A percentile compares a stretch with the other conserved stretches of the same genome.
phyloP scores from a whole-genome alignment of 2,329 filamentous ascomycete genomes.

The Botryotinia globosa region DNA sequence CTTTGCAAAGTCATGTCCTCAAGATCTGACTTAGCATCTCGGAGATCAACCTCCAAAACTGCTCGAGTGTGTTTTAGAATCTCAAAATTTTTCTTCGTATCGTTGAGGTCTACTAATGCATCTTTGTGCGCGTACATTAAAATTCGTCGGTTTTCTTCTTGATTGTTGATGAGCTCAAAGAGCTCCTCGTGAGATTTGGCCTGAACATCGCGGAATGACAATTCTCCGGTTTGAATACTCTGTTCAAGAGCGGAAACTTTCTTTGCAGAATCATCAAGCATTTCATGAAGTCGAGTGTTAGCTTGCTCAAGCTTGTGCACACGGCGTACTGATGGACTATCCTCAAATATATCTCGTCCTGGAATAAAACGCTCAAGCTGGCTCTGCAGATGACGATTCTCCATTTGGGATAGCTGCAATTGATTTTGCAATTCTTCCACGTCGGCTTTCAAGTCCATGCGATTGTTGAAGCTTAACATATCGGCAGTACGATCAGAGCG shows the following conservation, averaged over 20 bases:
- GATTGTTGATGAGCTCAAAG: slow-evolving; percentile 85
- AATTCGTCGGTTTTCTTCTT: slow-evolving; percentile 82
- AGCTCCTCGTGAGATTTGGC: slow-evolving; percentile 93
- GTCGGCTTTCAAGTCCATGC: slow-evolving; percentile 87
- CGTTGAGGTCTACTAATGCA: slow-evolving; percentile 77
- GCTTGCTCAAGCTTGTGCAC: slow-evolving; percentile 90
- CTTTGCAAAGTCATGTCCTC: slow-evolving; percentile 74
- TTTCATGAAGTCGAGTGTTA: slow-evolving; percentile 87
- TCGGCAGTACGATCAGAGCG: slow-evolving; percentile 84
- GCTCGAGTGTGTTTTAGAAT: slow-evolving; percentile 79
- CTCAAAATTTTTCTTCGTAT: slow-evolving; percentile 84
- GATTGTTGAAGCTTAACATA: slow-evolving; percentile 77
- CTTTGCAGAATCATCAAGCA: slow-evolving; percentile 89
- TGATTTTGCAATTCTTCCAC: slow-evolving; percentile 92
- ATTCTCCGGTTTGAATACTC: slow-evolving; percentile 79
- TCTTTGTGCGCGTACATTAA: slow-evolving; percentile 83
- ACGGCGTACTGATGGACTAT: slow-evolving; percentile 74
- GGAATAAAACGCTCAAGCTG: slow-evolving; percentile 73
- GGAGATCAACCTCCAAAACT: slow-evolving; percentile 78
- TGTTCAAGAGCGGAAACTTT: slow-evolving; percentile 89
- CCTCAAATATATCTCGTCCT: slow-evolving; percentile 61
- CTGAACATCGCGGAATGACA: slow-evolving; percentile 87
- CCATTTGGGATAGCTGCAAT: slow-evolving; percentile 90
- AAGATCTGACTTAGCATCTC: slow-evolving; percentile 79
- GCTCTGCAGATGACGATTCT: slow-evolving; percentile 86